Evolutionary conservation across 331 rosid genomes (phyloP).

Genomic region (Ulmus americana): DNA sequence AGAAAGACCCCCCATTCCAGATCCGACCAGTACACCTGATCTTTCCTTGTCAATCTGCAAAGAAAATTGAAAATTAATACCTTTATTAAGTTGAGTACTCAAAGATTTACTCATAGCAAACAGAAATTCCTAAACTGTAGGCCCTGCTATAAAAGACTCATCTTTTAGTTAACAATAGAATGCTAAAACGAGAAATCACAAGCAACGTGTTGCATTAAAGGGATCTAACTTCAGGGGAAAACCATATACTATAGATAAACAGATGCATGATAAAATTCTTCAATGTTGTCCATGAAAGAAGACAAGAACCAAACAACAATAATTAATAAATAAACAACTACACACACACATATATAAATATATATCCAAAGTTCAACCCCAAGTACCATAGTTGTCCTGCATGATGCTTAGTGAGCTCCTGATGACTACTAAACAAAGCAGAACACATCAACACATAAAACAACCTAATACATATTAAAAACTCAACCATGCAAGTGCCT

Average conservation of each 20-base stretch:
- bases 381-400: background rate
- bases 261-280: background rate
- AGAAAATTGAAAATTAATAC: constrained; percentile 8
- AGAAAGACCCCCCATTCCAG: constrained; percentile 90
- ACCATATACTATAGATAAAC: background rate
- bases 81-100: background rate
- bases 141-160: too few species aligned
- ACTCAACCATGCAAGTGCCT: constrained; percentile 9
- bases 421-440: background rate
- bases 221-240: background rate
- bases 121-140: background rate
- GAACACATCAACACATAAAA: background rate
- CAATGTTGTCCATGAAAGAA: background rate
- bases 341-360: too few species aligned
- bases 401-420: background rate
- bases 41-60: constrained; percentile 69
- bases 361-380: background rate
- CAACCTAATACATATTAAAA: background rate
- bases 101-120: background rate
- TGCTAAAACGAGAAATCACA: background rate
- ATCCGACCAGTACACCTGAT: constrained; percentile 88
- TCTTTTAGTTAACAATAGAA: too few species aligned
- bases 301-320: background rate
- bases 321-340: background rate
- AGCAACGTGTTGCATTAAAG: background rate